These are phyloP conservation scores for Saccharomyces paradoxus DNA, from an alignment of 805 yeast genomes.

Conservation along the genomic window DNA sequence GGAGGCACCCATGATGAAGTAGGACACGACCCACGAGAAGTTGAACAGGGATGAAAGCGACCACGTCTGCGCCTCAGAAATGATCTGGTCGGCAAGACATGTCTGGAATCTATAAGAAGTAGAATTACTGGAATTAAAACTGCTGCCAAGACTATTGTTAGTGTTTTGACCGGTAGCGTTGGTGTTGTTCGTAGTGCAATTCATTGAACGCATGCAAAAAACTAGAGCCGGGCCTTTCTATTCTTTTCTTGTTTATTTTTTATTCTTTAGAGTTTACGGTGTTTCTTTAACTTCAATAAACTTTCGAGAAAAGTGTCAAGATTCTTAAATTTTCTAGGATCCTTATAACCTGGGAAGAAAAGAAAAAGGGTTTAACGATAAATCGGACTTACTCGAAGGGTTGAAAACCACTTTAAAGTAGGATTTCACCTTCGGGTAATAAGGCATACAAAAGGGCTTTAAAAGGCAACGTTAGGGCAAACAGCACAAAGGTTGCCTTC, in stretches of 20 bases:
- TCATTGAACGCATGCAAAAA: background rate
- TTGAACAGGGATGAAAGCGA: background rate
- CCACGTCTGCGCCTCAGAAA: background rate
- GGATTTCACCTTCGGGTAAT: background rate
- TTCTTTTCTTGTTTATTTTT: background rate
- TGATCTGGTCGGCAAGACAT: background rate
- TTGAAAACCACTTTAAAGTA: background rate
- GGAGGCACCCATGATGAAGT: background rate
- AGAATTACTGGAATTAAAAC: background rate
- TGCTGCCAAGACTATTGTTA: background rate
- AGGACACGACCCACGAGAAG: slow-evolving; percentile 1
- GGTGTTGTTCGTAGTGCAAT: background rate
- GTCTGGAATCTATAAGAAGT: background rate
- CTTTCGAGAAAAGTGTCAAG: background rate
- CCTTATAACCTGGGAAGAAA: background rate
- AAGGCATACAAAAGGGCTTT: background rate
- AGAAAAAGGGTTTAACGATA: background rate
- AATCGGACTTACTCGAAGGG: background rate
- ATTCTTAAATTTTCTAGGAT: background rate
- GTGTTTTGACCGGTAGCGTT: background rate
- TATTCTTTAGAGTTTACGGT: background rate
- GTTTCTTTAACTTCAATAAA: background rate
- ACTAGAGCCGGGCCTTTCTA: background rate
- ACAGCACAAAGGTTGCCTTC: background rate
- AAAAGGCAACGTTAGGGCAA: background rate